phyloP scores from a whole-genome alignment of 78 protist genomes.

The Chrysochromulina parva region DNA sequence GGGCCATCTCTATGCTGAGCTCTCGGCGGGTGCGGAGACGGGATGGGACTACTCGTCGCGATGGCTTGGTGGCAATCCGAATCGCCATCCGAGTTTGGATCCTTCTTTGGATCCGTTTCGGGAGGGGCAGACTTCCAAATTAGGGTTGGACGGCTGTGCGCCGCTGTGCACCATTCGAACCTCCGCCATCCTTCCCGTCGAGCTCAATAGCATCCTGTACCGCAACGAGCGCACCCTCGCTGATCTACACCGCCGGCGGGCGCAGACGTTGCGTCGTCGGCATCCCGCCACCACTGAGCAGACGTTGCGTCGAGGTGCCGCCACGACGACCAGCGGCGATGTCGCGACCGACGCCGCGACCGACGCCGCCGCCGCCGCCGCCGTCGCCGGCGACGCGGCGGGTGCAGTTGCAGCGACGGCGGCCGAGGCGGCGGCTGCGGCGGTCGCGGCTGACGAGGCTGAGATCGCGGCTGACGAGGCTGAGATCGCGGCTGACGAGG shows the following conservation, averaged over 20 bases:
- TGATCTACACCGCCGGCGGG: not conserved
- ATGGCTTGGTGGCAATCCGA: constrained; percentile 43
- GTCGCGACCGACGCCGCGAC: too few species aligned
- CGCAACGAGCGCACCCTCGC: constrained; percentile 2
- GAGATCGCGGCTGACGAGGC: too few species aligned
- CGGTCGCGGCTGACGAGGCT: too few species aligned
- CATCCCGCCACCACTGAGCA: too few species aligned
- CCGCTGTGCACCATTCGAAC: constrained; percentile 18
- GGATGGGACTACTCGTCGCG: constrained; percentile 74
- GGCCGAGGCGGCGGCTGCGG: not conserved
- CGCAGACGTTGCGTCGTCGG: too few species aligned
- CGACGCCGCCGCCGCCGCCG: not conserved
- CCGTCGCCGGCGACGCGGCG: not conserved
- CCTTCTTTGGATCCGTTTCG: too few species aligned
- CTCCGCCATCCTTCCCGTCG: constrained; percentile 61
- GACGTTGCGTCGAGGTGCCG: too few species aligned
- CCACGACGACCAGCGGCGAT: too few species aligned
- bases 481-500: too few species aligned
- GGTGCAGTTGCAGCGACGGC: not conserved
- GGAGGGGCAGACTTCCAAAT: too few species aligned
- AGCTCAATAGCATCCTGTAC: constrained; percentile 55
- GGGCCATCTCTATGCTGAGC: not conserved
- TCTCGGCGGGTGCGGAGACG: constrained; percentile 72
- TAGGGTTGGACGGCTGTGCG: not conserved
- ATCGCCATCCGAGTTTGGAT: too few species aligned